Conservation (phyloP, 1,284 basidiomycete species). For the Rhodotorula sp. region DNA sequence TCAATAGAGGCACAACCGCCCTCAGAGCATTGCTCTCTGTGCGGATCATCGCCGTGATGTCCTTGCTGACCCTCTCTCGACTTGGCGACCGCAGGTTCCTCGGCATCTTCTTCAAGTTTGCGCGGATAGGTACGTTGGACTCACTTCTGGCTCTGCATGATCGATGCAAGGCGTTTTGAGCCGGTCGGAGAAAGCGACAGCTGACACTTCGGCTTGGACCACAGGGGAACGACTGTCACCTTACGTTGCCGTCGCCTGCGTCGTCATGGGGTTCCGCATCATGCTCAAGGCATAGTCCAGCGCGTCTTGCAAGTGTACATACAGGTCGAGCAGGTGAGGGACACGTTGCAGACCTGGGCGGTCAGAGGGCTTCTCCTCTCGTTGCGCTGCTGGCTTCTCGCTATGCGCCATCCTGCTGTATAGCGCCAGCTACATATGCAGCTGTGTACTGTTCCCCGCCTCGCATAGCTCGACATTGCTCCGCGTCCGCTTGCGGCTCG, state of each 20-base stretch:
- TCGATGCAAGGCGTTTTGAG: no score
- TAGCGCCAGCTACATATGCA: neutral
- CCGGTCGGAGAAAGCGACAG: no score
- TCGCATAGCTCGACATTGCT: neutral
- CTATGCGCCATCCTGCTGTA: no score
- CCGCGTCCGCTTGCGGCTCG: no score
- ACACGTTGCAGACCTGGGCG: neutral
- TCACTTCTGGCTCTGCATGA: neutral
- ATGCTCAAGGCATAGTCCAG: constrained; percentile 47
- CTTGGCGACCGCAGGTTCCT: constrained; percentile 63
- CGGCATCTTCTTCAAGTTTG: constrained; percentile 89
- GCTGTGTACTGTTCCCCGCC: neutral
- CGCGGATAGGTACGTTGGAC: constrained; percentile 72
- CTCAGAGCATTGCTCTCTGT: neutral
- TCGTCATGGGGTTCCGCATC: constrained; percentile 73
- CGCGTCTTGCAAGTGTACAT: neutral
- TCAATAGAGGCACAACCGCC: neutral
- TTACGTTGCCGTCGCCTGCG: constrained; percentile 75
- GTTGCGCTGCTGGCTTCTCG: no score
- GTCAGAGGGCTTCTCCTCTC: no score
- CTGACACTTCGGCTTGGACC: neutral
- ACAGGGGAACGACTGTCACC: constrained; percentile 77
- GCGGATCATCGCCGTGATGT: neutral
- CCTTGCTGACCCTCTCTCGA: neutral
- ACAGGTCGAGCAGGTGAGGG: neutral